Evolutionary conservation across 2,329 filamentous ascomycete species (phyloP).

Genomic region (Albifimbria verrucaria): DNA sequence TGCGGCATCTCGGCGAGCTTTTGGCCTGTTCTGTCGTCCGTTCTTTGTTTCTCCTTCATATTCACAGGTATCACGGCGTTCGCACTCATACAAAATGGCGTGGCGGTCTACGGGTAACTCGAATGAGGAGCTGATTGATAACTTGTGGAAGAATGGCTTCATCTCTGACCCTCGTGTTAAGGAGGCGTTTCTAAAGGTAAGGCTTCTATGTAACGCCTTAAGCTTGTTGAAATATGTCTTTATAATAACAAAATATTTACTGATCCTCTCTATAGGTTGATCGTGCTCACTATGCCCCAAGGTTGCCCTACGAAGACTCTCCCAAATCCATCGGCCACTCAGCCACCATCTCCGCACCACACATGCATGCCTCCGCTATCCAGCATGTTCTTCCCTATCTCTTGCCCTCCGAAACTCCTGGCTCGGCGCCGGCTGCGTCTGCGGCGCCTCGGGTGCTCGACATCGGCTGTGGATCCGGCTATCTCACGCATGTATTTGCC

Average conservation of each 20-base stretch:
- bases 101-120: constrained; percentile 79
- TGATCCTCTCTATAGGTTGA: constrained; percentile 62
- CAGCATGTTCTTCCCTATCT: constrained; percentile 47
- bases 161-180: constrained; percentile 71
- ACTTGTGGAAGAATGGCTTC: constrained; percentile 68
- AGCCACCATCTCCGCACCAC: constrained; percentile 57
- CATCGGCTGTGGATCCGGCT: constrained; percentile 73
- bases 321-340: constrained; percentile 53
- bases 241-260: background rate
- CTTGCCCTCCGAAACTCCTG: constrained; percentile 23
- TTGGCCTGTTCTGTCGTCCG: background rate
- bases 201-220: background rate
- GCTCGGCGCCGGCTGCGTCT: constrained; percentile 7
- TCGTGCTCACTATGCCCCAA: constrained; percentile 76
- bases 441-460: constrained; percentile 60
- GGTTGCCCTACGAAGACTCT: constrained; percentile 62
- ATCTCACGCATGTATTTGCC: constrained; percentile 84
- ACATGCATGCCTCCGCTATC: constrained; percentile 57
- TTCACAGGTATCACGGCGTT: too few species aligned
- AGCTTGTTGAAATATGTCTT: background rate
- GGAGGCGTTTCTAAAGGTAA: constrained; percentile 72
- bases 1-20: background rate
- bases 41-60: background rate
- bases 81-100: constrained; percentile 61
- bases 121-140: constrained; percentile 74